Evolutionary conservation across 495 filamentous ascomycete species (phyloP).

Genomic region (Penicillium cinerascens): DNA sequence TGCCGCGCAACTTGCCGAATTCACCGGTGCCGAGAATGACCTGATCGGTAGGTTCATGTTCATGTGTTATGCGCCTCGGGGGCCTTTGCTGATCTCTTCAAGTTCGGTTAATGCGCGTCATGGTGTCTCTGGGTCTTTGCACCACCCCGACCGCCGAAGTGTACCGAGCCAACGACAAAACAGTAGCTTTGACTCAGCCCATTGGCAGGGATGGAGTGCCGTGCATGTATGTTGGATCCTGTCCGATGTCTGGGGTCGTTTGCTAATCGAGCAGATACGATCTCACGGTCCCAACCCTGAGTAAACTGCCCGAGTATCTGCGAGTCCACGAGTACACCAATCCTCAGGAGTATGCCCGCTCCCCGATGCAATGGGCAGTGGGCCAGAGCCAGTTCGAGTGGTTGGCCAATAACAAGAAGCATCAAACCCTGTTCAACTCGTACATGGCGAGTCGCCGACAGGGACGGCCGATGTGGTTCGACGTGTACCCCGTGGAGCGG

Average conservation of each 20-base stretch:
- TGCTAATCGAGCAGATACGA: slow-evolving; percentile 27
- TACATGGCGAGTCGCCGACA: slow-evolving; percentile 40
- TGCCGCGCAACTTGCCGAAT: slow-evolving; percentile 22
- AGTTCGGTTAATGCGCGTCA: slow-evolving; percentile 42
- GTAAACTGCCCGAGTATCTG: slow-evolving; percentile 33
- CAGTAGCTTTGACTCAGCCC: slow-evolving; percentile 29
- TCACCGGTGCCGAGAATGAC: slow-evolving; percentile 28
- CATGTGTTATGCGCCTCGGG: not conserved
- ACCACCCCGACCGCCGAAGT: slow-evolving; percentile 18
- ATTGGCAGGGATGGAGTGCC: slow-evolving; percentile 36
- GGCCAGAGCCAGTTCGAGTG: slow-evolving; percentile 43
- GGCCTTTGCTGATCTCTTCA: not conserved
- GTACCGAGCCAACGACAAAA: slow-evolving; percentile 33
- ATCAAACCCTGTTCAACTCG: slow-evolving; percentile 37
- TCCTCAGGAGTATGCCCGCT: slow-evolving; percentile 32
- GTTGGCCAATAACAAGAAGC: slow-evolving; percentile 27
- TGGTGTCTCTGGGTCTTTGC: slow-evolving; percentile 34
- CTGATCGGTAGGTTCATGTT: slow-evolving; percentile 29
- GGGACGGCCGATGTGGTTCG: slow-evolving; percentile 36
- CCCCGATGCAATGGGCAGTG: slow-evolving; percentile 40
- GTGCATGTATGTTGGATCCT: slow-evolving; percentile 36
- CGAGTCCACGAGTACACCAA: slow-evolving; percentile 26
- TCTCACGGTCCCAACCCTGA: slow-evolving; percentile 35
- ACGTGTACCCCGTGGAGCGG: slow-evolving; percentile 32
- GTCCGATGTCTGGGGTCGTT: not conserved